Base-by-base conservation (phyloP, 2,329 filamentous ascomycete species). In the Neofusicoccum laricinum region DNA sequence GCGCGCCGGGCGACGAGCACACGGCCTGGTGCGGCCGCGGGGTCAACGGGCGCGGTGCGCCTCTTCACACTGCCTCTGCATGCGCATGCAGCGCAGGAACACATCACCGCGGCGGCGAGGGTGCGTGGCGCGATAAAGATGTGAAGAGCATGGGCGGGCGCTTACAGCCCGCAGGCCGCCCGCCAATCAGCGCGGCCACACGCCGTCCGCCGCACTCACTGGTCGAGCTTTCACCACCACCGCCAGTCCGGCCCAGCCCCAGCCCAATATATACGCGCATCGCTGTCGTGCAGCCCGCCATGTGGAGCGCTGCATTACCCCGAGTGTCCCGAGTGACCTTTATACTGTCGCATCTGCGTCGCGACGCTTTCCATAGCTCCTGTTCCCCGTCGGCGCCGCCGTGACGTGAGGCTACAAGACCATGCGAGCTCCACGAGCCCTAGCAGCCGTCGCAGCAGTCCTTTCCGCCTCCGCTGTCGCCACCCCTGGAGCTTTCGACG, bases 81-180 rank as follows among this genome's bases (percentile, higher is more conserved):
- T 17, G 40, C 55, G 40, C 55, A 59, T 59, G 55, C 55, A 59
- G 55, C 30, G 21, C 55, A 38, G 55, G 40, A 46, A 59, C 55
- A 59, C 41, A 59, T 59, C 55, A 59, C 58, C 15, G 21, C 43
- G 17, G 17, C 19, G 15, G 40, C 6, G 12, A 41, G 50, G 50
- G 43, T 41, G 50, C 41, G 51, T 64, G 62, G 62, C 51, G 62
- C 50, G 51, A 48, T 36, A 25, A 30, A 32, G 43, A 40, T 30
- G 62, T 57, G 62, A 57, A 57, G 34, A 64, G 32, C 50, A 64
- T 49, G 62, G 62, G 50, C 50, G 62, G 62, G 62, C 62, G 62
- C 62, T 64, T 64, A 64, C 50, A 49, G 50, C 34, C 45, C 43
- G 58, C 58, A 19, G n/a, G 14, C 2, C 2, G 32, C 17, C 19